Evolutionary conservation across 2,329 filamentous ascomycete species (phyloP), one percentile per base, ranked within the genome.

Genomic region (Tolypocladium cylindrosporum): DNA sequence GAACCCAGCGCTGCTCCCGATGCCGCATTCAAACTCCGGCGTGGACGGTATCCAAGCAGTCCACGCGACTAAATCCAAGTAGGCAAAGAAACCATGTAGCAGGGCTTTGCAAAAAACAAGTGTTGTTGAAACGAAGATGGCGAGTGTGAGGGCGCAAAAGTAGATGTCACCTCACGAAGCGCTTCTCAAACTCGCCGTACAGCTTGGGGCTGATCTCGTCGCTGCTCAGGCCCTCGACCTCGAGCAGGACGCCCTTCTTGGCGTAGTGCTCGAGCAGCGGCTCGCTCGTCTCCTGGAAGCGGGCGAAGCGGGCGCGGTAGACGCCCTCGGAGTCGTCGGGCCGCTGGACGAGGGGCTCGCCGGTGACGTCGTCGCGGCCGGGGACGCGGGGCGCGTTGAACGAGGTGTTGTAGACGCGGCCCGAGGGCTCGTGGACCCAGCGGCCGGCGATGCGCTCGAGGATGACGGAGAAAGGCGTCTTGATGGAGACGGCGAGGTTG

Each of bases 151-250:
- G 11, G 27, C 43, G 21, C 21, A 27, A 51, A 34, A 9, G 34
- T 39, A 65, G 55, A 16, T 19, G 21, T 62, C 43, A 72, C 39
- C 62, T 56, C 48, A 69, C 66, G 58, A 97, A 97, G 58, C 88
- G 82, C 68, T 78, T 83, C 74, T 90, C 86, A 71, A 99, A 90
- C 74, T 96, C 91, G 10, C 78, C 75, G 68, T 91, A 89, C 36
- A 99, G 78, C 76, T 91, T 86, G n/a, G 94, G 94, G 57, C 83
- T 92, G 65, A 99, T 99, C 75, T 97, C 94, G 69, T 99, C 90
- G 68, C 91, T 96, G 71, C 86, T 93, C 74, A 92, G 84, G 27
- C 94, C 94, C 65, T 90, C 80, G 4, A 97, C 91, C 61, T 90
- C 90, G 83, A 89, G 91, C 42, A 99, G 75, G 14, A 96, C 86